phyloP scores from a whole-genome alignment of 106 monocot species.

The Dioscorea alata region DNA sequence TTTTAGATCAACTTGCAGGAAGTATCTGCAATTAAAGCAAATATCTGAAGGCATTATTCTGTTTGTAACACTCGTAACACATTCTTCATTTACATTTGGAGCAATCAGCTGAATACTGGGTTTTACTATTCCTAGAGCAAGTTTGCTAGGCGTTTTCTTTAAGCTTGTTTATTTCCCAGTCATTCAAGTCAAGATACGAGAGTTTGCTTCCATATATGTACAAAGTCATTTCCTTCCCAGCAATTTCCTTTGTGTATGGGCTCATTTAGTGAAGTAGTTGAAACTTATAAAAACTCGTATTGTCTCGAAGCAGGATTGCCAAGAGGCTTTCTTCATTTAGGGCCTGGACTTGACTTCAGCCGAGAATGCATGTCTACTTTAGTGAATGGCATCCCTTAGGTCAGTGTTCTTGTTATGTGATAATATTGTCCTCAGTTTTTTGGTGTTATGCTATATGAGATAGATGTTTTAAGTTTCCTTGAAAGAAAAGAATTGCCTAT shows the following conservation, averaged over 20 bases:
- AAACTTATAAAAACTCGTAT: conserved; percentile 75
- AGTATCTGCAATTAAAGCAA: neutral
- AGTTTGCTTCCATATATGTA: conserved; percentile 26
- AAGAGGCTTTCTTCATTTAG: conserved; percentile 79
- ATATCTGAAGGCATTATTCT: conserved; percentile 1
- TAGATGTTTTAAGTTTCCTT: conserved; percentile 25
- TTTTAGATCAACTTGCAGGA: neutral
- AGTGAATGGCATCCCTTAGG: conserved; percentile 82
- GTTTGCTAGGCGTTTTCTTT: neutral
- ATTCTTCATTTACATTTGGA: conserved; percentile 1
- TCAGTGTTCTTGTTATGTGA: conserved; percentile 82
- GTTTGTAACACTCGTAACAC: neutral
- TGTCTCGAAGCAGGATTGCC: conserved; percentile 85
- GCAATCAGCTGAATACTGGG: neutral
- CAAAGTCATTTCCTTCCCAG: conserved; percentile 40
- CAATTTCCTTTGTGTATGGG: conserved; percentile 61
- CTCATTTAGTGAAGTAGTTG: conserved; percentile 45
- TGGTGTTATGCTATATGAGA: conserved; percentile 8
- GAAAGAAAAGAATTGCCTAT: conserved; percentile 6
- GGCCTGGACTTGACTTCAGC: conserved; percentile 82
- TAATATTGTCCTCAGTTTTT: conserved; percentile 38
- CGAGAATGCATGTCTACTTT: conserved; percentile 70
- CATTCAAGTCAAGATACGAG: conserved; percentile 20
- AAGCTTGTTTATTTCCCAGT: conserved; percentile 9
- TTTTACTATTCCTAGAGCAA: conserved; percentile 14